Evolutionary conservation across 257 asterid genomes (phyloP), one percentile per base, ranked within the genome.

Genomic region (Penstemon barbatus): DNA sequence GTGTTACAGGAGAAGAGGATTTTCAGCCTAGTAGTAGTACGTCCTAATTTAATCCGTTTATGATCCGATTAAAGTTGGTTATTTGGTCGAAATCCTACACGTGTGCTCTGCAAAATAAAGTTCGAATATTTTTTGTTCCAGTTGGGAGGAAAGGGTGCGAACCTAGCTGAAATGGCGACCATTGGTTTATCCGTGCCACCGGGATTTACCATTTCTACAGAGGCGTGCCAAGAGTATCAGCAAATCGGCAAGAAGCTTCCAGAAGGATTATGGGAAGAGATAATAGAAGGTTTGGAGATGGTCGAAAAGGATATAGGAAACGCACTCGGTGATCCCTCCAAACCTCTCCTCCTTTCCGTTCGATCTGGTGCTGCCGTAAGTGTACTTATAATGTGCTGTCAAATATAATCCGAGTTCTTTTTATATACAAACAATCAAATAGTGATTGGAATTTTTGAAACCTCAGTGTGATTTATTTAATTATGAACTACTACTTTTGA

Each of bases 111-210:
- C 33, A 25, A 25, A 25, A 25, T 25, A 25, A 25, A 25, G 2
- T 25, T 25, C 1, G 33, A 25, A 25, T 25, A 1, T 18, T 19
- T 33, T 60, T 65, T 72, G 57, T 39, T 54, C 43, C 76, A 89
- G 98, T 72, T 92, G 87, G 98, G 98, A 63, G 97, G 98, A 25
- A 89, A 92, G 70, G 98, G 98, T 4, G 99, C 99, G n/a, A 93
- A 93, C 70, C 96, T 93, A 11, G 99, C 99, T 51, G 99, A 93
- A 80, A 93, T 93, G 99, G 97, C 99, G 57, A 87, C 92, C 78
- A 93, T 93, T 53, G 97, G 97, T 15, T 78, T 93, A 43, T 93
- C 99, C 0, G 99, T 93, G 62, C 99, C 99, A 4, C 96, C 99
- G 0, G 99, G 99, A 15, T 85, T 93, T 62, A 93, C 99, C 56